Conservation (phyloP, 805 yeast genomes). For the Teunomyces pallodes region DNA sequence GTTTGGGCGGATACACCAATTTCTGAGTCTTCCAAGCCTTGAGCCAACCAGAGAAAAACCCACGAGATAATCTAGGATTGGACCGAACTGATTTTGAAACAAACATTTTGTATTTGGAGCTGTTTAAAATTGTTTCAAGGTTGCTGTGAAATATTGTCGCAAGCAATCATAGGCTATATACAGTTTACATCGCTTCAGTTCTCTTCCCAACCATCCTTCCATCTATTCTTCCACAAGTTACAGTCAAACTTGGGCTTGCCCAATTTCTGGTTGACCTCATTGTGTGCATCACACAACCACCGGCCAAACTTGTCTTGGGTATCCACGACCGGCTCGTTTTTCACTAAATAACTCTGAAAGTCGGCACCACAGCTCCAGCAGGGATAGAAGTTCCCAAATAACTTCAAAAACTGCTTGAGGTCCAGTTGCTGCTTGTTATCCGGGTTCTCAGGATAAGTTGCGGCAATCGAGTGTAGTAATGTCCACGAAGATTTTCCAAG, state of each 20-base stretch:
- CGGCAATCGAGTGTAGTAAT: constrained; percentile 84
- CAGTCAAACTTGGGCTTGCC: constrained; percentile 89
- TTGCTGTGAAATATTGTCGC: not conserved
- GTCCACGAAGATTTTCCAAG: constrained; percentile 93
- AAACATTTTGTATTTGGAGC: not conserved
- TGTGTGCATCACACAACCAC: constrained; percentile 96
- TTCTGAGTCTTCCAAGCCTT: constrained; percentile 15
- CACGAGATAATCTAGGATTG: constrained; percentile 3
- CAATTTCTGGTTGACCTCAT: constrained; percentile 81
- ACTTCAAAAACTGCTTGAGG: constrained; percentile 62
- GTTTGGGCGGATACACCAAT: constrained; percentile 41
- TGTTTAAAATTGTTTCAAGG: not conserved
- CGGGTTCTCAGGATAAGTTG: constrained; percentile 78
- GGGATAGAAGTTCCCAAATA: constrained; percentile 83
- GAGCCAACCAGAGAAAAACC: constrained; percentile 9
- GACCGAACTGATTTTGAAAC: not conserved
- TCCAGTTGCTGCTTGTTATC: constrained; percentile 60
- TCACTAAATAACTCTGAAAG: constrained; percentile 59
- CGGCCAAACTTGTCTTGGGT: constrained; percentile 76
- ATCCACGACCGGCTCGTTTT: constrained; percentile 53
- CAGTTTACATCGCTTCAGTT: not conserved
- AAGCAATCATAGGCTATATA: not conserved
- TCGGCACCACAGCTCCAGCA: constrained; percentile 93
- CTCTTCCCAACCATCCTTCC: constrained; percentile 90
- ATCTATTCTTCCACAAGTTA: constrained; percentile 84